Evolutionary conservation across 73 alveolate genomes (phyloP), one percentile per base, ranked within the genome.

Genomic region (Stentor coeruleus): DNA sequence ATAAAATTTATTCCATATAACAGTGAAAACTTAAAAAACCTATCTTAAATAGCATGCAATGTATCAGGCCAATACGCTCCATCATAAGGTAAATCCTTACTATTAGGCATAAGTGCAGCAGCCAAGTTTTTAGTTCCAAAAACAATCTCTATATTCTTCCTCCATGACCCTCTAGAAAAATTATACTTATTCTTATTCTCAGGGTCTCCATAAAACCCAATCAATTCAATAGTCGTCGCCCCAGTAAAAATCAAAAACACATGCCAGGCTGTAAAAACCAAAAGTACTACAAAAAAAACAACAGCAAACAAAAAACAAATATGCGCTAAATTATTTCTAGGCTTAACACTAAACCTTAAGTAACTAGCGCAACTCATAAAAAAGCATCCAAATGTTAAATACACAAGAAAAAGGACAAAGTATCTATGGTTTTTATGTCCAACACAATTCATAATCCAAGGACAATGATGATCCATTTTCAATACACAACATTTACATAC

Each of bases 11-110:
- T n/a, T n/a, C n/a, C n/a, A n/a, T n/a, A n/a, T n/a, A n/a, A n/a
- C n/a, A n/a, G n/a, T n/a, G n/a, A n/a, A n/a, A n/a, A n/a, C n/a
- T n/a, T n/a, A n/a, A n/a, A n/a, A n/a, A n/a, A n/a, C n/a, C n/a
- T n/a, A n/a, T n/a, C n/a, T n/a, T 66, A 66, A 26, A 66, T 33
- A 66, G 40, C 14, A 31, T 66, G 79, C n/a, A 66, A 20, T 26
- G 79, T 66, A 66, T 66, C 79, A 14, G 79, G 79, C 79, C 79
- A 66, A 66, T 66, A 66, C n/a, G 39, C 79, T 66, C 79, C 79
- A 66, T 66, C 79, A 66, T 20, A 66, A 20, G 0, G 36, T 40
- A 66, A 31, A 20, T 33, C 33, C 37, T 26, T 20, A 37, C n/a
- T 26, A 20, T 40, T 66, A 14, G 79, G 79, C 39, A 66, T 26